Evolutionary conservation across 2,329 filamentous ascomycete genomes (phyloP), one percentile per base, ranked within the genome.

Genomic region (Alternaria brassicicola): DNA sequence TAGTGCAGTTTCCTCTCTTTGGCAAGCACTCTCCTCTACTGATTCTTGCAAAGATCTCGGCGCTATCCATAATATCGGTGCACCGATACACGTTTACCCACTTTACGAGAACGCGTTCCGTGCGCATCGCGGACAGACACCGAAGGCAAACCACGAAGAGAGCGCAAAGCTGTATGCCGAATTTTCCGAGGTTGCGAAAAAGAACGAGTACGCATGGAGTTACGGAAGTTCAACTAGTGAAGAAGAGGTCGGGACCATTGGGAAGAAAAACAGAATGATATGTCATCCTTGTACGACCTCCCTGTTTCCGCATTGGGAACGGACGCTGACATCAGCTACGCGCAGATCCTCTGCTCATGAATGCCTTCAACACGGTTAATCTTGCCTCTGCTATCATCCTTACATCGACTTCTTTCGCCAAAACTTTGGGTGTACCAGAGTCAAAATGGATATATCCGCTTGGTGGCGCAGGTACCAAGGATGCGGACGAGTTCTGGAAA

Each of bases 341-440:
- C n/a, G 28, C 46, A 89, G 87, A 90, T 74, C 86, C 87, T 0
- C 76, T 90, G 0, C 74, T 89, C 9, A 89, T 90, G 88, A 90
- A 90, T 66, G 88, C 88, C 0, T 90, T 89, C 76, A 90, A 90
- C 63, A 88, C 82, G 2, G 83, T 90, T 33, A 90, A 90, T 59
- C 76, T 90, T 13, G 83, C 87, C 2, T 85, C 81, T 0, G 86
- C 87, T 7, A 82, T 83, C 55, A 79, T 90, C 15, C 57, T 90
- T 4, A 90, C 88, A 0, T 86, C 85, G 0, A 80, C 79, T 0
- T 79, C 84, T 1, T 78, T 81, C 67, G 88, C 88, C 0, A 74
- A 72, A 39, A 73, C 82, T 41, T 76, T 90, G 2, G 82, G 83
- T 0, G 81, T 90, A 10, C 81, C 85, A 0, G 66, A 82, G 47